Conservation (phyloP, 1,284 basidiomycete genomes). For the Papiliotrema nemorosa region DNA sequence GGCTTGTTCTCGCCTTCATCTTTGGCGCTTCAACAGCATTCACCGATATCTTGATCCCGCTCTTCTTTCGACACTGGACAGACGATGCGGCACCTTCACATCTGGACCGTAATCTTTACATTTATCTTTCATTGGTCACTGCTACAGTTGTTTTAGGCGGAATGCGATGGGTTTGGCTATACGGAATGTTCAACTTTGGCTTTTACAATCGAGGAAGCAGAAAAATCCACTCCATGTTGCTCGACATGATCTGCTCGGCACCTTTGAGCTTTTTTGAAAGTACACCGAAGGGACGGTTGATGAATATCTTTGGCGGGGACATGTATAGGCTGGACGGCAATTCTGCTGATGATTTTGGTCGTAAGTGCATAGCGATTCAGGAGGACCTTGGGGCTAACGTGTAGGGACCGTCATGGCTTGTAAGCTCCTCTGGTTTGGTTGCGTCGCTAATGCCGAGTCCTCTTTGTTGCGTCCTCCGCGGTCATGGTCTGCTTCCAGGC, state of each 20-base stretch:
- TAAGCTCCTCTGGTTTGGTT: background rate
- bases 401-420: conserved; percentile 13
- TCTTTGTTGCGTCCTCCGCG: conserved; percentile 12
- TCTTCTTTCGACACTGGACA: conserved; percentile 41
- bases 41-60: conserved; percentile 17
- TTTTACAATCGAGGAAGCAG: conserved; percentile 60
- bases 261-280: conserved; percentile 77
- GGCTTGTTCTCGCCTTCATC: conserved; percentile 31
- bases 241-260: conserved; percentile 60
- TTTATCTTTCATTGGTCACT: conserved; percentile 26
- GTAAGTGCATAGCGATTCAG: conserved; percentile 27
- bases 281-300: conserved; percentile 66
- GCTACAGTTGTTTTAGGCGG: conserved; percentile 21
- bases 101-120: conserved; percentile 33
- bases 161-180: conserved; percentile 47
- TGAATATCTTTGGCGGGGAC: conserved; percentile 54
- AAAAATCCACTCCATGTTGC: conserved; percentile 59
- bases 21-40: conserved; percentile 24
- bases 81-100: conserved; percentile 23
- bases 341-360: conserved; percentile 59
- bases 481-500: conserved; percentile 25
- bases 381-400: background rate
- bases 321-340: conserved; percentile 57
- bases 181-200: conserved; percentile 50
- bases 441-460: background rate